Percentiles rank a stretch among this genome's conserved stretches.
phyloP scores from a whole-genome alignment of 148 eudicot species.

The Tetragonia tetragonoides region DNA sequence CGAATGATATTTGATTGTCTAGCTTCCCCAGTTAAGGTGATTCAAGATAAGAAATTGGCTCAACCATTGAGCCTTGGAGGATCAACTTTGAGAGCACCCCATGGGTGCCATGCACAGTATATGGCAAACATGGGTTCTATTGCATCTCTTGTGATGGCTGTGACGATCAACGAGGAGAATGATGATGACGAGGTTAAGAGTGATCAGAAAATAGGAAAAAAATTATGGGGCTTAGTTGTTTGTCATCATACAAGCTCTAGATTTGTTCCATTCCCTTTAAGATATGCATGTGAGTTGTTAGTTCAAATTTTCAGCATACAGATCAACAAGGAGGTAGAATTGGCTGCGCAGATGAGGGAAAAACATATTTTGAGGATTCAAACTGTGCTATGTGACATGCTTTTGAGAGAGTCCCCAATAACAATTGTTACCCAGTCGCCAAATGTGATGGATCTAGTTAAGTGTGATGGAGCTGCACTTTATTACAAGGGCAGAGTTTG shows the following conservation, averaged over 20 bases:
- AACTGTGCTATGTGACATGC: constrained; percentile 85
- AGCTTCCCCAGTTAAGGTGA: constrained; percentile 59
- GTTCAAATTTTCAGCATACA: constrained; percentile 78
- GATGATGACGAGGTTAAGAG: constrained; percentile 43
- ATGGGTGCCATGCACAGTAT: constrained; percentile 82
- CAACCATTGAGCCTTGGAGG: constrained; percentile 77
- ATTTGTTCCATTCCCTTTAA: constrained; percentile 62
- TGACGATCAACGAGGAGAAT: constrained; percentile 55
- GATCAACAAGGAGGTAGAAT: constrained; percentile 67
- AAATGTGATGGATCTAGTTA: constrained; percentile 80
- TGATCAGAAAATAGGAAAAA: constrained; percentile 48
- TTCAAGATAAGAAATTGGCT: constrained; percentile 53
- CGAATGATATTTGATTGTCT: constrained; percentile 87
- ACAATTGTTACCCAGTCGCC: constrained; percentile 76
- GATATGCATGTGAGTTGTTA: constrained; percentile 82
- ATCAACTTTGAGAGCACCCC: constrained; percentile 77
- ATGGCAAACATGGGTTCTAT: constrained; percentile 86
- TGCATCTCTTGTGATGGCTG: constrained; percentile 81
- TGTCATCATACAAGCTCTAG: constrained; percentile 74
- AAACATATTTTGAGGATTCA: constrained; percentile 64
- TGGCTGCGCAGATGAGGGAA: constrained; percentile 64
- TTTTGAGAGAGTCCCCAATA: constrained; percentile 68
- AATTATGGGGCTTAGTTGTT: constrained; percentile 88
- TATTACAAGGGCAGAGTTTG: constrained; percentile 48
- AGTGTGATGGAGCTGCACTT: constrained; percentile 81